Evolutionary conservation across 192 early-diverging fungal species (phyloP).

Genomic region (Backusella australiensis): DNA sequence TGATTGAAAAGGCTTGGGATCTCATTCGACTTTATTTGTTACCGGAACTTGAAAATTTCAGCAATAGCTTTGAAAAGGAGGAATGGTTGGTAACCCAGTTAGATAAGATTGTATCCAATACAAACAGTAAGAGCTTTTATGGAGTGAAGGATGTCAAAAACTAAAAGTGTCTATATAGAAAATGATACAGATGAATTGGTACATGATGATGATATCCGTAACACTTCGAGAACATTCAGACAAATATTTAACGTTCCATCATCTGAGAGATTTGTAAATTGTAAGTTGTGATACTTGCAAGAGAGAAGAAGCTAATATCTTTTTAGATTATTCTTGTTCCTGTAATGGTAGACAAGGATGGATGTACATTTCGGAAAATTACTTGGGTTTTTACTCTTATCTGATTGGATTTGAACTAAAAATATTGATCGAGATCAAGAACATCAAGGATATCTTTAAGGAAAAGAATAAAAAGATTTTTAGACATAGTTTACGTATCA

Average conservation of each 20-base stretch:
- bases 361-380: constrained; percentile 94
- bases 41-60: constrained; percentile 58
- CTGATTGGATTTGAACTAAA: constrained; percentile 92
- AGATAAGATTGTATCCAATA: constrained; percentile 65
- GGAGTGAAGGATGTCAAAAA: too few relatives aligned
- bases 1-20: constrained; percentile 83
- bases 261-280: constrained; percentile 88
- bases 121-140: background rate
- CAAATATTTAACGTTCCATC: constrained; percentile 82
- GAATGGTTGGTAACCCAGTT: constrained; percentile 86
- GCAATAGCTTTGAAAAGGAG: constrained; percentile 74
- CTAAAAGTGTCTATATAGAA: constrained; percentile 40
- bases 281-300: constrained; percentile 35
- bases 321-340: constrained; percentile 87
- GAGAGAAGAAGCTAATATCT: background rate
- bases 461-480: constrained; percentile 85
- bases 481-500: constrained; percentile 85
- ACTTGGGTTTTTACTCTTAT: constrained; percentile 94
- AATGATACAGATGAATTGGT: constrained; percentile 77
- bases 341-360: constrained; percentile 89
- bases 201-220: constrained; percentile 84
- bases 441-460: constrained; percentile 83
- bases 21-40: constrained; percentile 71
- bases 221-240: constrained; percentile 84
- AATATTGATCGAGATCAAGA: constrained; percentile 86